Conservation (phyloP, 495 filamentous ascomycete genomes). For the Penicillium alfredii region DNA sequence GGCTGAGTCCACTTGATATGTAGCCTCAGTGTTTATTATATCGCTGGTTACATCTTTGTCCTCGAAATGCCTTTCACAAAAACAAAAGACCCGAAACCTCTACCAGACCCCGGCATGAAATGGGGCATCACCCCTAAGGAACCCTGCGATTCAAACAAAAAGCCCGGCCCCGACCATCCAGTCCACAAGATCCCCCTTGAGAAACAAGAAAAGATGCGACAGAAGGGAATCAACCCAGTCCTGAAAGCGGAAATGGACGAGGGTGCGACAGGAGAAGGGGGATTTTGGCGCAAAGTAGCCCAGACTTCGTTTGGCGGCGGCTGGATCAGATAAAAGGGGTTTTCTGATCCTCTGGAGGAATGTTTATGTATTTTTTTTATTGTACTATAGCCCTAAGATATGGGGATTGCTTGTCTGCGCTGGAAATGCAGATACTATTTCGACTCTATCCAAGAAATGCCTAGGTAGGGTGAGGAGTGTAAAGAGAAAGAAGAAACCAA, state of each 20-base stretch:
- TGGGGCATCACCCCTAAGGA: constrained; percentile 16
- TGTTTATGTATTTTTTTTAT: no score
- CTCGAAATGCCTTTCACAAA: background rate
- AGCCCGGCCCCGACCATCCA: constrained; percentile 9
- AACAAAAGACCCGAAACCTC: background rate
- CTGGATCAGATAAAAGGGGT: constrained; percentile 14
- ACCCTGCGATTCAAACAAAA: constrained; percentile 1
- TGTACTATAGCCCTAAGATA: no score
- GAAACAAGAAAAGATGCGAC: constrained; percentile 19
- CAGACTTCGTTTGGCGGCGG: constrained; percentile 17
- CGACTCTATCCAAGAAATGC: no score
- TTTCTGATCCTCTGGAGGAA: no score
- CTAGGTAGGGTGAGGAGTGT: no score
- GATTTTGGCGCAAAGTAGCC: constrained; percentile 16
- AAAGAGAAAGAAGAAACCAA: no score
- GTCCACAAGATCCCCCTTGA: constrained; percentile 19
- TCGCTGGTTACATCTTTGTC: no score
- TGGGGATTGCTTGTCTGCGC: no score
- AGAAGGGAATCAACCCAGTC: constrained; percentile 17
- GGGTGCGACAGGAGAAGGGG: constrained; percentile 11
- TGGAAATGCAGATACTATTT: no score
- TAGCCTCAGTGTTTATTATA: no score
- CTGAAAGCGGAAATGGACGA: constrained; percentile 18
- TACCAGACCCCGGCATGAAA: constrained; percentile 1
- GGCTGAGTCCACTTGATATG: no score